Conservation (phyloP, 176 grass and related monocot species). For the Olyra latifolia region DNA sequence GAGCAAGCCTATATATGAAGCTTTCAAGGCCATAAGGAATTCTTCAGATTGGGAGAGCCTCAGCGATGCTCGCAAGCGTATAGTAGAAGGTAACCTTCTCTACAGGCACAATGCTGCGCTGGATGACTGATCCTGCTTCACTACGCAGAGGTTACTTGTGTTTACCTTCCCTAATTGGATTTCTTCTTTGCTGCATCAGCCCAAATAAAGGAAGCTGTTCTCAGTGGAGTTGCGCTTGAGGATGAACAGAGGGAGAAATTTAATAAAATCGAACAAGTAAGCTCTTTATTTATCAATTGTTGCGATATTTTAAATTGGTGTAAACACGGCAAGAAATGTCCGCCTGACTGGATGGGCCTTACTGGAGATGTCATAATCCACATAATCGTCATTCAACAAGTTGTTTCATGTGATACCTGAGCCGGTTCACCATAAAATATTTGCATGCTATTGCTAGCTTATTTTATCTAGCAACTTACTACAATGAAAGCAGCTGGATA, state of each 20-base stretch:
- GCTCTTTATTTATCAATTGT: neutral
- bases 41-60: conserved; percentile 71
- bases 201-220: conserved; percentile 94
- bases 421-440: neutral
- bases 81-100: conserved; percentile 68
- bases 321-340: neutral
- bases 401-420: neutral
- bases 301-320: neutral
- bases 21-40: conserved; percentile 80
- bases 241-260: conserved; percentile 82
- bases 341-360: neutral
- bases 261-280: conserved; percentile 92
- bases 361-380: neutral
- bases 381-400: neutral
- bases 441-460: neutral
- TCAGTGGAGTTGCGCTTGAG: conserved; percentile 83
- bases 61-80: conserved; percentile 76
- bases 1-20: conserved; percentile 88
- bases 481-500: neutral
- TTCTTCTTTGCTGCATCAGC: conserved; percentile 36
- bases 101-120: neutral
- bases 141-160: neutral
- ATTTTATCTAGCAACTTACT: neutral
- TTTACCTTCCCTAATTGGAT: neutral
- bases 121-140: neutral